Conservation (phyloP, 768 basidiomycete genomes). For the Suillus brevipes region DNA sequence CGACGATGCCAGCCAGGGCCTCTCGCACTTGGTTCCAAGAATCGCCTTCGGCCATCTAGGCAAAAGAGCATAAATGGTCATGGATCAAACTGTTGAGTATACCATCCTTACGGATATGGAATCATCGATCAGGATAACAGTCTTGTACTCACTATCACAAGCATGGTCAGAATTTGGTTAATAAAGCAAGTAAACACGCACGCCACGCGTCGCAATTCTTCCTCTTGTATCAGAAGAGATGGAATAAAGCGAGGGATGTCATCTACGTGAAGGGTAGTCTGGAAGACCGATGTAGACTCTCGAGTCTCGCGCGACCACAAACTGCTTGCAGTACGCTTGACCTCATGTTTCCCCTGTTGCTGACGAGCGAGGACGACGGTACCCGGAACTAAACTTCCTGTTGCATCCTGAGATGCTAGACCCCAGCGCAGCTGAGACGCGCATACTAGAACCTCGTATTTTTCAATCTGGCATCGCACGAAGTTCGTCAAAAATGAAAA, state of each 20-base stretch:
- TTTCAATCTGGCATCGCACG: constrained; percentile 21
- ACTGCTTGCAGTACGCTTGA: not conserved
- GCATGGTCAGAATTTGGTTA: constrained; percentile 5
- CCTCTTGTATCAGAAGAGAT: constrained; percentile 18
- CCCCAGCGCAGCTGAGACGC: constrained; percentile 36
- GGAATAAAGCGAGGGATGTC: constrained; percentile 31
- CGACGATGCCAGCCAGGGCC: constrained; percentile 42
- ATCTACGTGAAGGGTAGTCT: constrained; percentile 25
- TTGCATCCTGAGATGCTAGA: constrained; percentile 17
- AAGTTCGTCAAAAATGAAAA: constrained; percentile 6
- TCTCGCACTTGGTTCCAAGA: constrained; percentile 42
- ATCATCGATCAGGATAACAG: constrained; percentile 43
- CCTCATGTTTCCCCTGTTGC: constrained; percentile 7
- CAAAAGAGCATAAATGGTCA: not conserved
- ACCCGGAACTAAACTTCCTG: constrained; percentile 23
- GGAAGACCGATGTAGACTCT: constrained; percentile 17
- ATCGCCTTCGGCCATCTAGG: constrained; percentile 40
- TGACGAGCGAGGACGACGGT: constrained; percentile 31
- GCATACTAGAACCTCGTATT: constrained; percentile 38
- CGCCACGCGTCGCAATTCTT: constrained; percentile 24
- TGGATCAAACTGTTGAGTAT: not conserved
- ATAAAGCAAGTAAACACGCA: constrained; percentile 17
- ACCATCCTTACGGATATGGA: constrained; percentile 35
- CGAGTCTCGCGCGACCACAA: constrained; percentile 10
- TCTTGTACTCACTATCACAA: constrained; percentile 37